phyloP scores from a whole-genome alignment of 116 monocot species.

The Posidonia oceanica region DNA sequence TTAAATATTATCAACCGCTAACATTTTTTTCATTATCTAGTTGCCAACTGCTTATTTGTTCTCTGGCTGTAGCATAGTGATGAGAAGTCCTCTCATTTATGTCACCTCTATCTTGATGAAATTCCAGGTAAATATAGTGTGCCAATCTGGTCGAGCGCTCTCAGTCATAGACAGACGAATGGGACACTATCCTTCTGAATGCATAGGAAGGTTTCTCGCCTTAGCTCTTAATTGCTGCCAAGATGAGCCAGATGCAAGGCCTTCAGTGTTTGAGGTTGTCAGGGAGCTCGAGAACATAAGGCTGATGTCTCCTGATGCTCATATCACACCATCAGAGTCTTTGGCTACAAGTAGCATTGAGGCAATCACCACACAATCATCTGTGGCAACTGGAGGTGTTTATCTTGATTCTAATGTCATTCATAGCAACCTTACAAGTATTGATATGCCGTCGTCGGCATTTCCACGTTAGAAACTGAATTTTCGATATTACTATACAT shows the following conservation, averaged over 20 bases:
- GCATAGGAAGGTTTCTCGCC: slow-evolving; percentile 50
- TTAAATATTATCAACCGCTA: neutral
- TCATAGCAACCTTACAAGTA: slow-evolving; percentile 55
- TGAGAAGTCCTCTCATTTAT: neutral
- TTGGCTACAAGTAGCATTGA: slow-evolving; percentile 1
- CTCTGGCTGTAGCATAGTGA: neutral
- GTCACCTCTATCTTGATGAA: neutral
- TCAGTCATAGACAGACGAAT: slow-evolving; percentile 61
- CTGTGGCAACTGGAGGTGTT: slow-evolving; percentile 6
- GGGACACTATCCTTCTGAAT: slow-evolving; percentile 75
- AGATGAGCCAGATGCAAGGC: slow-evolving; percentile 74
- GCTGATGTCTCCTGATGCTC: slow-evolving; percentile 40
- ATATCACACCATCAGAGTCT: slow-evolving; percentile 25
- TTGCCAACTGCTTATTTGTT: neutral
- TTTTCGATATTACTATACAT: neutral
- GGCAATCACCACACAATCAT: slow-evolving; percentile 14
- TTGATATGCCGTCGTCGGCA: slow-evolving; percentile 44
- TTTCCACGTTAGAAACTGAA: slow-evolving; percentile 33
- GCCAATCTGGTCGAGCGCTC: slow-evolving; percentile 54
- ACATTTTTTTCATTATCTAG: neutral
- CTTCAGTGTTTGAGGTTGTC: slow-evolving; percentile 78
- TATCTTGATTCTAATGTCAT: slow-evolving; percentile 40
- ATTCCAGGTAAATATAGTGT: slow-evolving; percentile 39
- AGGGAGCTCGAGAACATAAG: slow-evolving; percentile 77
- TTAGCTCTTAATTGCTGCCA: slow-evolving; percentile 80